Evolutionary conservation across 2,329 filamentous ascomycete genomes (phyloP).

Genomic region (Lecanicillium sp.): DNA sequence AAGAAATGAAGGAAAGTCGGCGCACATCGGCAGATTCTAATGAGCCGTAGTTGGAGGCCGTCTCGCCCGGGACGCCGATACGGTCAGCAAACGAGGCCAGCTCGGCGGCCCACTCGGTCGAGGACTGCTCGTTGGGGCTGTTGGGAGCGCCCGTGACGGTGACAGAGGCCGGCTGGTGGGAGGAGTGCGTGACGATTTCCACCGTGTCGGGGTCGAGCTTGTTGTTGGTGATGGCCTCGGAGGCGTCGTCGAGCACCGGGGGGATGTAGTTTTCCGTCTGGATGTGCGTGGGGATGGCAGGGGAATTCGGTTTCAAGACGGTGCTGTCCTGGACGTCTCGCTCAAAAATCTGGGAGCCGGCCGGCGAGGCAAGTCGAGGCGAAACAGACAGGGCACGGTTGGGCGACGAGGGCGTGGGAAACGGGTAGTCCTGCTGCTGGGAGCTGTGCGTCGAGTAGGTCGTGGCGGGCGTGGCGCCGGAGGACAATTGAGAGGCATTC

Average conservation of each 20-base stretch:
- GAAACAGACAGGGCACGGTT: constrained; percentile 62
- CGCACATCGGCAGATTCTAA: constrained; percentile 71
- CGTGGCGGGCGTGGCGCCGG: constrained; percentile 24
- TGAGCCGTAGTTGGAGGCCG: constrained; percentile 68
- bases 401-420: constrained; percentile 56
- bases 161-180: constrained; percentile 72
- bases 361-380: constrained; percentile 70
- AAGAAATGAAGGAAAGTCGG: constrained; percentile 89
- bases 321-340: constrained; percentile 83
- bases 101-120: constrained; percentile 52
- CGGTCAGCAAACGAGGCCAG: constrained; percentile 46
- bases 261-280: constrained; percentile 93
- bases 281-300: constrained; percentile 89
- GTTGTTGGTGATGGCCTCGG: constrained; percentile 82
- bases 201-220: constrained; percentile 81
- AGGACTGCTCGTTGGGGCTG: constrained; percentile 34
- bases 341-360: constrained; percentile 81
- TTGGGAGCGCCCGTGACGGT: constrained; percentile 50
- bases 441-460: constrained; percentile 35
- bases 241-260: constrained; percentile 83
- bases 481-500: constrained; percentile 32
- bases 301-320: constrained; percentile 61
- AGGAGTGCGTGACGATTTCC: constrained; percentile 83
- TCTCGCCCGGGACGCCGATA: constrained; percentile 45
- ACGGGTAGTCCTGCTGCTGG: constrained; percentile 34